A percentile compares a stretch with the other conserved stretches of the same genome.
Evolutionary conservation across 169 alveolate species (phyloP).

Genomic region (Plasmodium coatneyi): DNA sequence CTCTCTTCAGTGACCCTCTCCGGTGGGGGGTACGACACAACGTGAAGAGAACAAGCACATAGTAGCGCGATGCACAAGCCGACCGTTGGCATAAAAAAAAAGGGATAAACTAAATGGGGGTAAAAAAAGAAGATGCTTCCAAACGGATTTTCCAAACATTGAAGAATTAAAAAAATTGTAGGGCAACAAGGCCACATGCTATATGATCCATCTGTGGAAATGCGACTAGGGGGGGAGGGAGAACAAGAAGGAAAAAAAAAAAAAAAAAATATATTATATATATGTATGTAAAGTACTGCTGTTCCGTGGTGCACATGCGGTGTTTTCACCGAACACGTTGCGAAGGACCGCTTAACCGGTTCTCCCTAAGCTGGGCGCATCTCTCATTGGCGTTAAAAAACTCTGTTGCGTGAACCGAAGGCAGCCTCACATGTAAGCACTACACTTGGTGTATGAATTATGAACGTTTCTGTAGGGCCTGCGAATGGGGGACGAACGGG

Average conservation of each 20-base stretch:
- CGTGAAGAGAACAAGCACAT: not conserved
- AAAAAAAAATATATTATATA: not conserved
- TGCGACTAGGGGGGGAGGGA: not conserved
- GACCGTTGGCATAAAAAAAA: not conserved
- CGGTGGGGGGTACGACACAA: not conserved
- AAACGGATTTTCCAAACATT: not conserved
- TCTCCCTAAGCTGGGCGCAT: not conserved
- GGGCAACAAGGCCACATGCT: not conserved
- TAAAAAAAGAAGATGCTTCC: not conserved
- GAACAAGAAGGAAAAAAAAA: not conserved
- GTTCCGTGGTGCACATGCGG: not conserved
- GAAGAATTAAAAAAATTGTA: not conserved
- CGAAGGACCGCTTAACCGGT: not conserved
- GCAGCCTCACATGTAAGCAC: not conserved
- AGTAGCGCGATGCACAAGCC: not conserved
- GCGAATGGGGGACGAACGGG: not conserved
- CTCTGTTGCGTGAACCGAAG: not conserved
- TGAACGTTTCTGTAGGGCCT: not conserved
- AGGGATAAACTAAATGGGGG: not conserved
- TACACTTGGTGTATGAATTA: not conserved
- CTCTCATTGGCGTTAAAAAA: not conserved
- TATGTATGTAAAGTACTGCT: not conserved
- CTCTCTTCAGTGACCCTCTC: not conserved
- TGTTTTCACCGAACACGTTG: not conserved
- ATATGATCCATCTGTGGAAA: not conserved